These are phyloP conservation scores for Tylopilus sp. DNA, from an alignment of 1,284 basidiomycete genomes.

Conservation along the genomic window DNA sequence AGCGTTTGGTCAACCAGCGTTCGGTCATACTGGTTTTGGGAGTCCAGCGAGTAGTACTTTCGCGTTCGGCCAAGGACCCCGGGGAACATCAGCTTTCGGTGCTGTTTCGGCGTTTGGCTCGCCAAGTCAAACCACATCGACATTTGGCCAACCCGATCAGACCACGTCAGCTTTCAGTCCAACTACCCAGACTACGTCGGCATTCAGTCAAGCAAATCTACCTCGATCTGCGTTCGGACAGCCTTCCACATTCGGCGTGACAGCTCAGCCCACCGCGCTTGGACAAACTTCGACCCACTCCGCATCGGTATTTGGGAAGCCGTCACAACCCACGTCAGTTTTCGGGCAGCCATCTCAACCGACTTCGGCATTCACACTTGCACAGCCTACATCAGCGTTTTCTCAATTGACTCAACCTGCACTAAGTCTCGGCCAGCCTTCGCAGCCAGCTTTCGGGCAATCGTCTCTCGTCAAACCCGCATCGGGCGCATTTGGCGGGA, in stretches of 20 bases:
- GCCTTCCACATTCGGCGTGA: conserved; percentile 37
- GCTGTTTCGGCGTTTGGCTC: conserved; percentile 38
- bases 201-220: conserved; percentile 38
- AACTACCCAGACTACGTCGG: conserved; percentile 19
- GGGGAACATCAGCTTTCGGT: conserved; percentile 40
- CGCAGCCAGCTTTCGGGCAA: conserved; percentile 37
- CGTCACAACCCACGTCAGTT: conserved; percentile 23
- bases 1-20: conserved; percentile 34
- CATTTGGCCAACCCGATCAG: not conserved
- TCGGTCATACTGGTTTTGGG: conserved; percentile 37
- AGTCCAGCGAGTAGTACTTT: conserved; percentile 20
- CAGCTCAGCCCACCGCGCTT: conserved; percentile 36
- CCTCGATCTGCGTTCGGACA: conserved; percentile 43
- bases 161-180: not conserved
- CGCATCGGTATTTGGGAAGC: conserved; percentile 35
- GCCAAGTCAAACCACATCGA: conserved; percentile 2
- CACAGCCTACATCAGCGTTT: conserved; percentile 38
- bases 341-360: conserved; percentile 33
- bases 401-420: conserved; percentile 35
- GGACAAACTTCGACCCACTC: conserved; percentile 30
- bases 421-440: conserved; percentile 37
- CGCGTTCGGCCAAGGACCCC: conserved; percentile 37
- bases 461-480: conserved; percentile 31
- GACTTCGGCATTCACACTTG: conserved; percentile 40
- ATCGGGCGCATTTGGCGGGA: conserved; percentile 32